Evolutionary conservation across 768 basidiomycete genomes (phyloP).

Genomic region (Rhodotorula babjevae): DNA sequence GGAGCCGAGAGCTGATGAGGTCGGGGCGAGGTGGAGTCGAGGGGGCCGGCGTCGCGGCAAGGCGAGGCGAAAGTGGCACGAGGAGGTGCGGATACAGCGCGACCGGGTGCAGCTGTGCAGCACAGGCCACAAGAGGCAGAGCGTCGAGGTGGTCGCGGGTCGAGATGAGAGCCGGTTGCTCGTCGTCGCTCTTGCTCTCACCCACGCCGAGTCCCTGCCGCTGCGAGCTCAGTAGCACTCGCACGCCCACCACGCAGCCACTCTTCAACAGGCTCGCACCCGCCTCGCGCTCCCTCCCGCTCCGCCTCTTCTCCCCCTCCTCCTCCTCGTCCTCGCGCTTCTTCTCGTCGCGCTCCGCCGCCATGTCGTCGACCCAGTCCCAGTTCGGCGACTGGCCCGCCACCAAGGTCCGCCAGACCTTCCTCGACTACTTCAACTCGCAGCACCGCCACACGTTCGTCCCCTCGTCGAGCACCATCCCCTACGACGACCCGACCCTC

Average conservation of each 20-base stretch:
- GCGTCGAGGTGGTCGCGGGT: no score
- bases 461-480: conserved; percentile 84
- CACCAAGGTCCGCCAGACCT: conserved; percentile 74
- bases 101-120: background rate
- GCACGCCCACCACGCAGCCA: background rate
- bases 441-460: conserved; percentile 75
- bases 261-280: background rate
- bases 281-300: background rate
- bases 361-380: conserved; percentile 12
- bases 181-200: no score
- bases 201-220: no score
- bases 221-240: no score
- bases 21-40: no score
- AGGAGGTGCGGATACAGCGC: no score
- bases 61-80: no score
- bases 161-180: no score
- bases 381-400: conserved; percentile 62
- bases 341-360: background rate
- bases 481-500: conserved; percentile 94
- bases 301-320: background rate
- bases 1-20: no score
- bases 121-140: no score
- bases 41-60: no score
- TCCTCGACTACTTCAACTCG: conserved; percentile 74
- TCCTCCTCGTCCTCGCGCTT: background rate